These are phyloP conservation scores for Chrysoporthe cubensis DNA, from an alignment of 2,329 filamentous ascomycete genomes.

Conservation along the genomic window DNA sequence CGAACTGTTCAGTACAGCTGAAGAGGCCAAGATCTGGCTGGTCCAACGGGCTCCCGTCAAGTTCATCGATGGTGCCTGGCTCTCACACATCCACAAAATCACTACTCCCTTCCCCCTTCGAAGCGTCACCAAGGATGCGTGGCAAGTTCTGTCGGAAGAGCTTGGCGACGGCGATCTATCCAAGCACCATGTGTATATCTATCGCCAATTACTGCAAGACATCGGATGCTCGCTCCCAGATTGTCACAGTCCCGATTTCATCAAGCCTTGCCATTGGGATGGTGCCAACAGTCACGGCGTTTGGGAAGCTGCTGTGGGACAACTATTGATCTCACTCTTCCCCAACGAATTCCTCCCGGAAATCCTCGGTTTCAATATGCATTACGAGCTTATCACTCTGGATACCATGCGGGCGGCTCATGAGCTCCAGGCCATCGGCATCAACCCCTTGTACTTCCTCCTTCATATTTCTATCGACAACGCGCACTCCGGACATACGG, in stretches of 20 bases:
- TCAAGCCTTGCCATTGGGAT: neutral
- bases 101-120: constrained; percentile 47
- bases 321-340: constrained; percentile 43
- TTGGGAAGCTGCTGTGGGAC: constrained; percentile 9
- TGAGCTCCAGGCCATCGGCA: constrained; percentile 47
- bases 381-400: constrained; percentile 48
- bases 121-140: constrained; percentile 46
- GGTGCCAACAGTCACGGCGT: constrained; percentile 33
- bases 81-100: constrained; percentile 49
- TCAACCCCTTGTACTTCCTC: constrained; percentile 53
- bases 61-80: constrained; percentile 54
- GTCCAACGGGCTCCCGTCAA: constrained; percentile 34
- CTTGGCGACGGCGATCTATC: constrained; percentile 51
- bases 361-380: constrained; percentile 55
- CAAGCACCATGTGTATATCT: constrained; percentile 49
- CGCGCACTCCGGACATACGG: constrained; percentile 50
- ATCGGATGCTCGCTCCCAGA: constrained; percentile 20
- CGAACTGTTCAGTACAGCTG: constrained; percentile 10
- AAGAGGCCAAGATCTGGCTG: constrained; percentile 6
- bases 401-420: constrained; percentile 45
- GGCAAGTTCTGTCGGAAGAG: constrained; percentile 56
- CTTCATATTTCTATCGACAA: constrained; percentile 57
- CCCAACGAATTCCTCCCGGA: constrained; percentile 54
- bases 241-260: constrained; percentile 26
- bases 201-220: constrained; percentile 34